Conservation (phyloP, 345 rosid species). For the Ailanthus altissimus region DNA sequence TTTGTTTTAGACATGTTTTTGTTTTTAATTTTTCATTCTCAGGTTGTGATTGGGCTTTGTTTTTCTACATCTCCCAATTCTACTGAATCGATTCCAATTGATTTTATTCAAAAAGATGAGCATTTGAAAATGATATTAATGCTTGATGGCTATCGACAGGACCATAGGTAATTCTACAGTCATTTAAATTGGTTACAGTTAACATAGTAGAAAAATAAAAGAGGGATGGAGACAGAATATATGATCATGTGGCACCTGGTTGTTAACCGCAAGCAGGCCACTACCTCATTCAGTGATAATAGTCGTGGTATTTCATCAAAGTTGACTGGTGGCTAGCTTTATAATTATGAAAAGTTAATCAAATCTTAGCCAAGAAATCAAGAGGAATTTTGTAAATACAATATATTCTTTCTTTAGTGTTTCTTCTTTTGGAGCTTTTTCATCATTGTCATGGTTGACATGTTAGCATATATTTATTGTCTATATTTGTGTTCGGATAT, state of each 20-base stretch:
- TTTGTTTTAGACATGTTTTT: background rate
- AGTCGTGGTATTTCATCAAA: background rate
- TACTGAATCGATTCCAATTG: background rate
- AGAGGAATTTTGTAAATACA: background rate
- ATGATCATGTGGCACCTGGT: background rate
- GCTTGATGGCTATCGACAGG: background rate
- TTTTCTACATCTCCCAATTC: background rate
- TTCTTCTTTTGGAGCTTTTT: background rate
- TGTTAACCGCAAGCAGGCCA: background rate
- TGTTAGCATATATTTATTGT: background rate
- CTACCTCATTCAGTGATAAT: background rate
- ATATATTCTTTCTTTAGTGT: background rate
- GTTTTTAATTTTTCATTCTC: background rate
- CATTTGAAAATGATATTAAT: background rate
- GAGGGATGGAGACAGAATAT: background rate
- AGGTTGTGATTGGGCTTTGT: background rate
- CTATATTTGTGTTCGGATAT: background rate
- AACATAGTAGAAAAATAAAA: background rate
- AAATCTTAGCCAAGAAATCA: background rate
- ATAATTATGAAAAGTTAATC: background rate
- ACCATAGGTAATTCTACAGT: background rate
- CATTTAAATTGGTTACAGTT: background rate
- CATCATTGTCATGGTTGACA: background rate
- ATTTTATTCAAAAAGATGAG: background rate
- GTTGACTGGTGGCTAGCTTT: background rate